A percentile compares a stretch with the other conserved stretches of the same genome.
These are phyloP conservation scores for Stipa capillata DNA, from an alignment of 176 grass and related monocot genomes.

Conservation along the genomic window DNA sequence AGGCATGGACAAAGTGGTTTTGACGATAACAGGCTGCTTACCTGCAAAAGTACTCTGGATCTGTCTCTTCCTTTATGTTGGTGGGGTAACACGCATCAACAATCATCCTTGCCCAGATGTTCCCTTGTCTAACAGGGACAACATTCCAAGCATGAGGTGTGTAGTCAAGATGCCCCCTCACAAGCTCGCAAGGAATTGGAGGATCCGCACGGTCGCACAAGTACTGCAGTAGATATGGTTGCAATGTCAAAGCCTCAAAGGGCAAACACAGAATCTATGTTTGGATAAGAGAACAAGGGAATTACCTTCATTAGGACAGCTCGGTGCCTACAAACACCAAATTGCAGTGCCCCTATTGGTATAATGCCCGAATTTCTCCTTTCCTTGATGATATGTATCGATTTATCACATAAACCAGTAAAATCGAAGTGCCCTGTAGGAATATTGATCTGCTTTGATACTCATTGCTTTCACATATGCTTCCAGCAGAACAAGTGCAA, in stretches of 20 bases:
- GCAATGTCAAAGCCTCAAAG: conserved; percentile 18
- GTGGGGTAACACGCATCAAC: conserved; percentile 94
- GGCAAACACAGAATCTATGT: neutral
- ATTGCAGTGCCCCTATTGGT: conserved; percentile 71
- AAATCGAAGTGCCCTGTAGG: conserved; percentile 46
- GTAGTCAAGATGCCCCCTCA: conserved; percentile 94
- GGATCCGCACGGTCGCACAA: conserved; percentile 85
- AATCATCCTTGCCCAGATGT: conserved; percentile 69
- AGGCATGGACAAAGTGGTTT: no score
- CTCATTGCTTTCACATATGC: conserved; percentile 25
- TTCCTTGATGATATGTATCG: conserved; percentile 78
- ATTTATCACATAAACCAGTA: conserved; percentile 52
- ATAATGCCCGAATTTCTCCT: conserved; percentile 83
- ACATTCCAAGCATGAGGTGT: conserved; percentile 97
- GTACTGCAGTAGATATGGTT: conserved; percentile 55
- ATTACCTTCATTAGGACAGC: conserved; percentile 99
- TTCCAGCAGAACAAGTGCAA: conserved; percentile 72
- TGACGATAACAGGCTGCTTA: conserved; percentile 14
- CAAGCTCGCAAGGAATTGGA: conserved; percentile 91
- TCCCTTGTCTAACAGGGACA: conserved; percentile 73
- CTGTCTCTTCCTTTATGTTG: conserved; percentile 89
- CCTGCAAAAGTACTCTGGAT: conserved; percentile 95
- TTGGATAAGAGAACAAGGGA: neutral
- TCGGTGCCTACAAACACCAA: conserved; percentile 97
- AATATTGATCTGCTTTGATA: conserved; percentile 24